phyloP scores from a whole-genome alignment of 2,329 filamentous ascomycete genomes.

The Epichloe elymi region DNA sequence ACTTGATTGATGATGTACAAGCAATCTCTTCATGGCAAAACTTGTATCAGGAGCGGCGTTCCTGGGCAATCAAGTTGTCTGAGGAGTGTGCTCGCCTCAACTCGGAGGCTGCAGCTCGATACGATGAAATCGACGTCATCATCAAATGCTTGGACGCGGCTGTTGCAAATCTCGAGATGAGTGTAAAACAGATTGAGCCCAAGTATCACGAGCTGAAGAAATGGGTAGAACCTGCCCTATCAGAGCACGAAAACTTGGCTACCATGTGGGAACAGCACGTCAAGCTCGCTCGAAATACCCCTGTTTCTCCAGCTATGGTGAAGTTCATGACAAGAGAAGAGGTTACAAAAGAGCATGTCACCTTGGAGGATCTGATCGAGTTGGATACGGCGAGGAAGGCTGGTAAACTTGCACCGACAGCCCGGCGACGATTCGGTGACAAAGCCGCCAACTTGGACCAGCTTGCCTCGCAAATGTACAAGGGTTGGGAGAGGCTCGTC shows the following conservation, averaged over 20 bases:
- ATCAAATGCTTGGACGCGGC: constrained; percentile 72
- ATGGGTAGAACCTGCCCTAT: constrained; percentile 55
- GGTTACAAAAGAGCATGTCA: constrained; percentile 36
- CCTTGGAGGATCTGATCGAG: constrained; percentile 66
- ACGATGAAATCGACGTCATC: constrained; percentile 63
- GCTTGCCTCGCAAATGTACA: constrained; percentile 44
- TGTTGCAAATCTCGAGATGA: constrained; percentile 68
- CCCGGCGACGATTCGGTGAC: constrained; percentile 44
- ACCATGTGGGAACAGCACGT: constrained; percentile 57
- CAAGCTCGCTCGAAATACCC: constrained; percentile 47
- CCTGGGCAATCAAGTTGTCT: constrained; percentile 63
- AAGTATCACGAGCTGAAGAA: constrained; percentile 58
- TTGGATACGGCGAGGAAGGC: constrained; percentile 59
- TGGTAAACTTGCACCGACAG: constrained; percentile 47
- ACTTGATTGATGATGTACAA: constrained; percentile 66
- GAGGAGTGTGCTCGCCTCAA: constrained; percentile 57
- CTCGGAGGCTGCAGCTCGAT: constrained; percentile 47
- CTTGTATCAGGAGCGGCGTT: constrained; percentile 66
- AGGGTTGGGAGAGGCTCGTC: constrained; percentile 46
- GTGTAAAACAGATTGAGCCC: constrained; percentile 57
- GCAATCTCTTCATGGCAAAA: constrained; percentile 79
- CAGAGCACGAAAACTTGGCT: constrained; percentile 52
- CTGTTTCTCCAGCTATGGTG: constrained; percentile 53
- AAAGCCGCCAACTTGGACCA: constrained; percentile 50
- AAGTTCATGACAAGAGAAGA: constrained; percentile 45